Evolutionary conservation across 805 yeast species (phyloP), one percentile per base, ranked within the genome.

Genomic region (Pichia nakasei): DNA sequence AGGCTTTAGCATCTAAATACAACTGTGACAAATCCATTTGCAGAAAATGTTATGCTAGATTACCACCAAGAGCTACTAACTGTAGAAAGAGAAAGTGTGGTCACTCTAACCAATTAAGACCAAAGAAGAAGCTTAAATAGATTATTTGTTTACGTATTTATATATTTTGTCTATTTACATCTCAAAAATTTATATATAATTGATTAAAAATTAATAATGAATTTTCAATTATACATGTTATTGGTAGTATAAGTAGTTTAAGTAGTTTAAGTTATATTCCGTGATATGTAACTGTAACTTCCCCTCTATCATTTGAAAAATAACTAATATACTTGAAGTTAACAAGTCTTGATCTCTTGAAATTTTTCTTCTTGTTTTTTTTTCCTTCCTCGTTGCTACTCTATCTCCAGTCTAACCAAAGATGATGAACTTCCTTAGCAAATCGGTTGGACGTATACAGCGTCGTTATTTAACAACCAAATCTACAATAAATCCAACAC

Each of bases 71-170:
- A 85, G 98, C 98, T 65, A 93, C 97, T 76, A 93, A 93, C 96
- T 93, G 98, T 84, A 88, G 98, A 82, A 93, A 93, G 97, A 88
- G 97, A 87, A 93, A 93, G 84, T 93, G 98, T 78, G 98, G 98
- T 69, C 98, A 93, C 94, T 80, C 96, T 72, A 93, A 93, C 83
- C 98, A 93, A 81, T 86, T 93, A 76, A 88, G 98, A 82, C 97
- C 97, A 77, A 93, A 91, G 95, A 91, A 91, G 95, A 91, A 91
- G 89, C 82, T 87, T 72, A 88, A 89, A 81, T 89, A 76, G 75
- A 70, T 75, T 42, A 45, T 45, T 43, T 38, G 22, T 24, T 36
- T 34, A 20, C 17, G 12, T 32, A 27, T 41, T 41, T 31, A 19
- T 45, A 11, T 37, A 39, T 36, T 43, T 33, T 31, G n/a, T 38